These are phyloP conservation scores for Pelargonium fulgidum DNA, from an alignment of 441 rosid species.

Conservation along the genomic window DNA sequence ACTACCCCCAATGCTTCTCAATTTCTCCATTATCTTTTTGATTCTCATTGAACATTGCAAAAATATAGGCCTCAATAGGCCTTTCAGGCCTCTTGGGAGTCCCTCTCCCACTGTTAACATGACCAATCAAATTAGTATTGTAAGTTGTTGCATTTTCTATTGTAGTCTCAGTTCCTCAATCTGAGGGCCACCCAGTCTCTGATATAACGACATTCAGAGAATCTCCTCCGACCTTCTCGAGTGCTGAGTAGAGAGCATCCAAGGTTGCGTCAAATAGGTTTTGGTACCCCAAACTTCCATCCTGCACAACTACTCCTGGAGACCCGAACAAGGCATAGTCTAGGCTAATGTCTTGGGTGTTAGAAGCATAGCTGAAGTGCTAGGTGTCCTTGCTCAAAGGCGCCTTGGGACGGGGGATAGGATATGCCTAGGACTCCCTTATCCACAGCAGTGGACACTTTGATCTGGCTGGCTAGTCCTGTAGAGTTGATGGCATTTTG, in stretches of 20 bases:
- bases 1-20: slow-evolving; percentile 33
- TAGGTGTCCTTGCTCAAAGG: slow-evolving; percentile 21
- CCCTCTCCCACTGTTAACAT: slow-evolving; percentile 30
- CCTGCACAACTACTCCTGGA: slow-evolving; percentile 21
- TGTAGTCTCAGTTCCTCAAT: slow-evolving; percentile 27
- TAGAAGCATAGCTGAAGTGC: slow-evolving; percentile 20
- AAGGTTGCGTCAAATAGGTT: slow-evolving; percentile 41
- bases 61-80: slow-evolving; percentile 46
- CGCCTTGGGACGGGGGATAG: slow-evolving; percentile 34
- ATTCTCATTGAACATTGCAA: slow-evolving; percentile 43
- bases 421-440: slow-evolving; percentile 15
- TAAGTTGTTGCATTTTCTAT: slow-evolving; percentile 37
- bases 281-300: slow-evolving; percentile 22
- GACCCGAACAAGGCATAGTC: slow-evolving; percentile 35
- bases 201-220: slow-evolving; percentile 40
- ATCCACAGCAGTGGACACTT: slow-evolving; percentile 36
- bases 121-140: slow-evolving; percentile 37
- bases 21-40: slow-evolving; percentile 23
- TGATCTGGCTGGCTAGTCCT: slow-evolving; percentile 19
- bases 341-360: slow-evolving; percentile 23
- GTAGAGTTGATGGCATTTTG: slow-evolving; percentile 14
- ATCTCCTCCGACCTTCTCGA: slow-evolving; percentile 37
- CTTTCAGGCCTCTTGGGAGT: slow-evolving; percentile 38
- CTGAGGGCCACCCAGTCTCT: slow-evolving; percentile 49
- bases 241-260: slow-evolving; percentile 39